Evolutionary conservation across 306 rosid species (phyloP), one percentile per base, ranked within the genome.

Genomic region (Cicer cuneatum): DNA sequence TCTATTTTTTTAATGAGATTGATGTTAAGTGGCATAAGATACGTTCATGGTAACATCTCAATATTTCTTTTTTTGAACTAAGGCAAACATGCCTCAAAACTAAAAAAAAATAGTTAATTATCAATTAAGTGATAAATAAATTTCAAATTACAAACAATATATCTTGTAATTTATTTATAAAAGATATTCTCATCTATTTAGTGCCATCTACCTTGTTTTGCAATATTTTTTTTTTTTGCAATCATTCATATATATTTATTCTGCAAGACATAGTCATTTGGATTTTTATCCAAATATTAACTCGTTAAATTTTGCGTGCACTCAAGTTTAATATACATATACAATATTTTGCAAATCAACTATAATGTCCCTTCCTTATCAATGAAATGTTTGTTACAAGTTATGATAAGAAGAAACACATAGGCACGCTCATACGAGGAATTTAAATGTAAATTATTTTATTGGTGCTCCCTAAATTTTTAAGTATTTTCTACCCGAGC

Each of bases 281-380:
- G 77, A 63, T 65, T 24, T 24, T 42, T 59, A 48, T 69, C 66
- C 41, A 63, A 56, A 69, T 12, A 70, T 77, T 24, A 14, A 48
- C 16, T 6, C 59, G 56, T 57, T 41, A 39, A 66, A 47, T 57
- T 54, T 8, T 2, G 54, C 59, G 46, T 78, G 80, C 13, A 66
- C 80, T 24, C 71, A 46, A 74, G 47, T 66, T 72, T 60, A 51
- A 43, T 19, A 41, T 52, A 43, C 54, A 60, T 24, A 2, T 24
- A 24, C 40, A 60, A 10, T 18, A 65, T 40, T 57, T 74, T 78
- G 51, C 53, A 43, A 24, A 66, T 78, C 49, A 78, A 73, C 78
- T 72, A 56, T 57, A 10, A 15, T 77, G 77, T 62, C 41, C 64
- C 57, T 24, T 80, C 71, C 78, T 66, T 51, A 43, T 19, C 68